Percentiles rank a stretch among this genome's conserved stretches.
phyloP scores from a whole-genome alignment of 257 asterid genomes.

The Anisodus acutangulus region DNA sequence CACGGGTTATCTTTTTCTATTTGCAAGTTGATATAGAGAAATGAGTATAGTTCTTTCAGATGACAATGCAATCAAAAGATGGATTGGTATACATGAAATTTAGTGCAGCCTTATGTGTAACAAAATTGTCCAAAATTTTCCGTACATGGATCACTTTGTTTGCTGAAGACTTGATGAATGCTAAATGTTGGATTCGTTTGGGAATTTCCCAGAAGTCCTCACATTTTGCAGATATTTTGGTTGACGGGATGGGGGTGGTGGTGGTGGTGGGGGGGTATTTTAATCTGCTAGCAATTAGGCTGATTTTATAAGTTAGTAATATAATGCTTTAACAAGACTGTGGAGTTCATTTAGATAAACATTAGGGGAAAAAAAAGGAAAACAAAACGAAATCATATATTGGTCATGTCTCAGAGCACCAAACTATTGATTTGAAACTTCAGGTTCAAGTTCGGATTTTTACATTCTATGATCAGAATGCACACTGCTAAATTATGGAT shows the following conservation, averaged over 20 bases:
- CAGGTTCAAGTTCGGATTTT: not conserved
- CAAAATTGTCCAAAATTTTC: not conserved
- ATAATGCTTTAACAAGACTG: not conserved
- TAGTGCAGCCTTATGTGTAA: not conserved
- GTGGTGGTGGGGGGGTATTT: not conserved
- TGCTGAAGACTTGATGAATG: not conserved
- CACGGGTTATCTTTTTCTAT: not conserved
- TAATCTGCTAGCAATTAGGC: not conserved
- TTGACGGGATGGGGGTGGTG: not conserved
- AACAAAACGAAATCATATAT: not conserved
- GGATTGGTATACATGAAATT: not conserved
- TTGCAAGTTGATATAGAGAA: not conserved
- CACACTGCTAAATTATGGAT: not conserved
- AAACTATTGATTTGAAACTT: not conserved
- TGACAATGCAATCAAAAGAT: not conserved
- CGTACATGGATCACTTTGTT: not conserved
- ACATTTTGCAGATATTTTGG: not conserved
- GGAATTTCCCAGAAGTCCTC: not conserved
- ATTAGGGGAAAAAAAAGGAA: no score
- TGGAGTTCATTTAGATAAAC: not conserved
- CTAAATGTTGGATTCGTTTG: not conserved
- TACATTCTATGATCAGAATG: no score
- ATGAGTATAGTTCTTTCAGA: not conserved
- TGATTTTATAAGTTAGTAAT: not conserved
- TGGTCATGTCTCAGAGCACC: not conserved